These are phyloP conservation scores for Cladosporium sp. DNA, from an alignment of 2,329 filamentous ascomycete species.

Conservation along the genomic window DNA sequence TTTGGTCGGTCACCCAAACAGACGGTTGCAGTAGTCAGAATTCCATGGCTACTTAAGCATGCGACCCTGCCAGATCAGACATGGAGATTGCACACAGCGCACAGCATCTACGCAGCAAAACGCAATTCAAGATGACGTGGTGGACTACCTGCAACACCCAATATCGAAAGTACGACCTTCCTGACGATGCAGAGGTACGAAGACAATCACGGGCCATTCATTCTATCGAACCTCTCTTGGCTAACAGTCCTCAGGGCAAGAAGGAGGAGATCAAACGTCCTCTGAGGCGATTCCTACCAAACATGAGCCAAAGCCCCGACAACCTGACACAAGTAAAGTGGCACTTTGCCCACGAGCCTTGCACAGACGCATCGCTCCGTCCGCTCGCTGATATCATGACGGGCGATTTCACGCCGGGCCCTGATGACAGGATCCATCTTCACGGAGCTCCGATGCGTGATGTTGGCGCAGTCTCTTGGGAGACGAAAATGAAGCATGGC, in stretches of 20 bases:
- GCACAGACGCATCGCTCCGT: background rate
- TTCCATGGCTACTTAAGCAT: no score
- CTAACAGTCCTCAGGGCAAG: background rate
- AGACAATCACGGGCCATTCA: no score
- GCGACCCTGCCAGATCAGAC: no score
- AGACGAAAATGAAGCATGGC: no score
- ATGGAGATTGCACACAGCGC: no score
- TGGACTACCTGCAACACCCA: background rate
- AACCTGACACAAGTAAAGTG: background rate
- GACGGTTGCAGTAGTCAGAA: no score
- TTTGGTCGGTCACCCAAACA: no score
- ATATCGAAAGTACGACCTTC: background rate
- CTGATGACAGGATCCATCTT: background rate
- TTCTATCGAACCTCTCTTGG: background rate
- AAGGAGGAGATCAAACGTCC: background rate
- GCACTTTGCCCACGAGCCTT: background rate
- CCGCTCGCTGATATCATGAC: background rate
- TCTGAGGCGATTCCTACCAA: no score
- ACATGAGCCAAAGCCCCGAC: no score
- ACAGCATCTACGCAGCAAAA: background rate
- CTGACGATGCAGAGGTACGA: background rate
- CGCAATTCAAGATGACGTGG: background rate
- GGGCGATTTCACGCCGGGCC: background rate
- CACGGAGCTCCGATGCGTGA: background rate
- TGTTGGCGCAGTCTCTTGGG: no score